A percentile compares a stretch with the other conserved stretches of the same genome.
These are phyloP conservation scores for Kokia cookei DNA, from an alignment of 441 rosid species.

Conservation along the genomic window DNA sequence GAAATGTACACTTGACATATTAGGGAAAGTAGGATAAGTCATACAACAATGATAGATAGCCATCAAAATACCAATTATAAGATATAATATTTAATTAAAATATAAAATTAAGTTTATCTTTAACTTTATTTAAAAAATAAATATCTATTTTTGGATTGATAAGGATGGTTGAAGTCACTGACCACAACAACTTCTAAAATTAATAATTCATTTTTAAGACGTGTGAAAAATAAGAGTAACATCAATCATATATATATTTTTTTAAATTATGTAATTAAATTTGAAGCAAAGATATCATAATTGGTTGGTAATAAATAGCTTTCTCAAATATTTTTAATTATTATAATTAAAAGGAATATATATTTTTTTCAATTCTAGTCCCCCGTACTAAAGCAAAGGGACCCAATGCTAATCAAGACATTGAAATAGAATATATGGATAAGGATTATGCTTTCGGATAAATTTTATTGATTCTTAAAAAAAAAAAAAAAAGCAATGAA, in stretches of 20 bases:
- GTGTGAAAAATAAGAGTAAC: neutral
- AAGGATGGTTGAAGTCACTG: neutral
- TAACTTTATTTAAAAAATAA: too few species aligned
- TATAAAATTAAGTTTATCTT: too few species aligned
- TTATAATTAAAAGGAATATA: neutral
- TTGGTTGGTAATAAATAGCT: neutral
- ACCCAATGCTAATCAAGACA: neutral
- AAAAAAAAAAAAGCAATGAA: neutral
- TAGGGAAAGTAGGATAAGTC: too few species aligned
- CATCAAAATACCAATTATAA: too few species aligned
- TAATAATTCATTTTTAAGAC: neutral
- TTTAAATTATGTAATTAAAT: neutral
- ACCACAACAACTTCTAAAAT: neutral
- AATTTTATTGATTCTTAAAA: neutral
- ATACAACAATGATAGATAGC: too few species aligned
- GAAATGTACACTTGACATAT: too few species aligned
- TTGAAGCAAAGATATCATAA: slow-evolving; percentile 3
- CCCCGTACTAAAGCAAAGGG: neutral
- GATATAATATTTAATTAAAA: too few species aligned
- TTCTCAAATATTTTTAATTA: neutral
- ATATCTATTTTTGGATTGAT: neutral
- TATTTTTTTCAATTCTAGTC: neutral
- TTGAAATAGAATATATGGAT: neutral
- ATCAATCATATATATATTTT: neutral
- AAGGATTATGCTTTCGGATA: neutral